Evolutionary conservation across 2,329 filamentous ascomycete genomes (phyloP).

Genomic region (Ophiosphaerella korrae): DNA sequence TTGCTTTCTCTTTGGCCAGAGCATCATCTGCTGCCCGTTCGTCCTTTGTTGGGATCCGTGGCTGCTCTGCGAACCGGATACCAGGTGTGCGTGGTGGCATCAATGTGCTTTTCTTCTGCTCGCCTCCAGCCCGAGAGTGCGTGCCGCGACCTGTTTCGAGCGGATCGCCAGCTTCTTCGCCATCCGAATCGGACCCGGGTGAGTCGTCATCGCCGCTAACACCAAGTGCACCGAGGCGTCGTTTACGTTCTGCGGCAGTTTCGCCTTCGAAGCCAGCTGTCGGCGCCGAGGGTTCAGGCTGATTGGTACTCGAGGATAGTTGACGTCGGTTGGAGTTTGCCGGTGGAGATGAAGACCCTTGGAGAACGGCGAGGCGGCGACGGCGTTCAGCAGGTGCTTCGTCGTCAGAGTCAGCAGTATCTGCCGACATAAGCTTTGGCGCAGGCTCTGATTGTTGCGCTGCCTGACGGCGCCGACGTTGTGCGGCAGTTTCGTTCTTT

Average conservation of each 20-base stretch:
- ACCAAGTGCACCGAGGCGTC: constrained; percentile 75
- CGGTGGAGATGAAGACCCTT: constrained; percentile 19
- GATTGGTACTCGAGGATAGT: constrained; percentile 4
- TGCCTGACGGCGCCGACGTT: constrained; percentile 52
- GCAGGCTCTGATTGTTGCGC: constrained; percentile 14
- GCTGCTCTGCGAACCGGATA: constrained; percentile 65
- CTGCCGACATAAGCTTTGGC: constrained; percentile 5
- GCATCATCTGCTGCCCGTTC: constrained; percentile 34
- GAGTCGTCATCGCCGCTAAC: constrained; percentile 45
- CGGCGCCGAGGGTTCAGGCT: constrained; percentile 30
- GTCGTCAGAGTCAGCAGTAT: constrained; percentile 37
- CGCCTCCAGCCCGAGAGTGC: constrained; percentile 12
- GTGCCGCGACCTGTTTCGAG: constrained; percentile 43
- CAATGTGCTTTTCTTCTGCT: constrained; percentile 10
- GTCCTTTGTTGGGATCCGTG: constrained; percentile 41
- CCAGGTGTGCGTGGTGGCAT: constrained; percentile 52
- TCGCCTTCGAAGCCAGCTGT: constrained; percentile 56
- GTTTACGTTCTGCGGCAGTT: constrained; percentile 74
- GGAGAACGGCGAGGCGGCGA: constrained; percentile 22
- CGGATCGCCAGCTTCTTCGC: constrained; percentile 42
- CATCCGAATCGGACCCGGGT: constrained; percentile 39
- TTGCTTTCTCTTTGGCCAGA: constrained; percentile 23
- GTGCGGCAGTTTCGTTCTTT: constrained; percentile 45
- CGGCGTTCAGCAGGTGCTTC: constrained; percentile 24
- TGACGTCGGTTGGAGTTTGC: constrained; percentile 16